These are phyloP conservation scores for Pseudogymnoascus sp. DNA, from an alignment of 2,329 filamentous ascomycete genomes.

Conservation along the genomic window DNA sequence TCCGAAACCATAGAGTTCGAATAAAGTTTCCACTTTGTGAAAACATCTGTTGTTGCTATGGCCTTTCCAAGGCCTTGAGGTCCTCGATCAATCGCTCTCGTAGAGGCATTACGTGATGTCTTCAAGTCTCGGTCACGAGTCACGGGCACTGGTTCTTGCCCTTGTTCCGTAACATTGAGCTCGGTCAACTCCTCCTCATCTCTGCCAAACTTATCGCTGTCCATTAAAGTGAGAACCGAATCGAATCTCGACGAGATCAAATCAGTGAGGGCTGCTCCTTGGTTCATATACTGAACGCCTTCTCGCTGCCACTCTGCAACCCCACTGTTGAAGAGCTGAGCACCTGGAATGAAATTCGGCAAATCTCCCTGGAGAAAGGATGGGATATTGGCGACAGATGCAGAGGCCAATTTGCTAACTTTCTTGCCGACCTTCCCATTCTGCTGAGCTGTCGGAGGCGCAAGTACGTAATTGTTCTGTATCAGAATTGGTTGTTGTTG, in stretches of 20 bases:
- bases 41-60: slow-evolving; percentile 47
- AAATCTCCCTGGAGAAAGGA: slow-evolving; percentile 29
- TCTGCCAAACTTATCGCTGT: slow-evolving; percentile 48
- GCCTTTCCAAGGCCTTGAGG: slow-evolving; percentile 15
- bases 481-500: slow-evolving; percentile 38
- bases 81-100: background rate
- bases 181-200: slow-evolving; percentile 45
- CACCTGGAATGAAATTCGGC: slow-evolving; percentile 28
- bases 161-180: background rate
- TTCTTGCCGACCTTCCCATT: slow-evolving; percentile 19
- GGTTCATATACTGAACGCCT: slow-evolving; percentile 37
- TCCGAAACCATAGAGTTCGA: slow-evolving; percentile 66
- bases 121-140: background rate
- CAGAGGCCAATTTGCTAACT: slow-evolving; percentile 31
- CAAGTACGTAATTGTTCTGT: slow-evolving; percentile 42
- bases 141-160: background rate
- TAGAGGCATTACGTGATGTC: slow-evolving; percentile 16
- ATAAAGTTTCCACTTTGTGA: slow-evolving; percentile 71
- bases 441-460: slow-evolving; percentile 16
- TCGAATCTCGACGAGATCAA: slow-evolving; percentile 56
- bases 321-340: slow-evolving; percentile 36
- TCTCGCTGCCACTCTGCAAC: slow-evolving; percentile 36
- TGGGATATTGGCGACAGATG: slow-evolving; percentile 35
- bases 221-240: slow-evolving; percentile 62
- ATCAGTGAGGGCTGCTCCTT: slow-evolving; percentile 45